Percentiles rank a stretch among this genome's conserved stretches.
Conservation (phyloP, 106 monocot species). For the Gastrodia elata region DNA sequence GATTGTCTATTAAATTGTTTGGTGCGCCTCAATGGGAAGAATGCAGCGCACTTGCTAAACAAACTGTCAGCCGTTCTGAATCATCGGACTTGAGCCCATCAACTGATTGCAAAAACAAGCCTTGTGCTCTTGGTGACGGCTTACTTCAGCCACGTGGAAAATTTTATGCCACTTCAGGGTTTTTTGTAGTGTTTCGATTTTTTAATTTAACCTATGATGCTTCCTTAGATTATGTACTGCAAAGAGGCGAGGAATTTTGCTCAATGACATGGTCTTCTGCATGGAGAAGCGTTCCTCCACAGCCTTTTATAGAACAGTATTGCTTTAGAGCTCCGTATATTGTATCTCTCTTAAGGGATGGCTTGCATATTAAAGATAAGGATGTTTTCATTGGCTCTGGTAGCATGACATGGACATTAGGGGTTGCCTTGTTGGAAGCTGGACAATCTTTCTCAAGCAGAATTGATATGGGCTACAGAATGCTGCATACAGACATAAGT, state of each 20-base stretch:
- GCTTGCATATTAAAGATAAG: slow-evolving; percentile 73
- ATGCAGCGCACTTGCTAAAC: slow-evolving; percentile 75
- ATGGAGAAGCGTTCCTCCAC: slow-evolving; percentile 74
- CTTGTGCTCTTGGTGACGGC: slow-evolving; percentile 63
- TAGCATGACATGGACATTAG: slow-evolving; percentile 94
- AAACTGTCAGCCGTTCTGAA: slow-evolving; percentile 70
- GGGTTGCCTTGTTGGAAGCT: slow-evolving; percentile 80
- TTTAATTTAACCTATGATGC: slow-evolving; percentile 78
- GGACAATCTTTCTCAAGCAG: slow-evolving; percentile 53
- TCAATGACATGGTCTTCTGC: slow-evolving; percentile 71
- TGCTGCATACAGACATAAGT: slow-evolving; percentile 30
- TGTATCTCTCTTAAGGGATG: slow-evolving; percentile 72
- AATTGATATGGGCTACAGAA: slow-evolving; percentile 39
- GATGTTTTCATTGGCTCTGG: slow-evolving; percentile 81
- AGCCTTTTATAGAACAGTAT: slow-evolving; percentile 95
- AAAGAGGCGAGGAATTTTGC: slow-evolving; percentile 69
- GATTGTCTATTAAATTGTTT: slow-evolving; percentile 40
- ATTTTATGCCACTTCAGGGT: slow-evolving; percentile 94
- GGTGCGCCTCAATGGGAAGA: slow-evolving; percentile 78
- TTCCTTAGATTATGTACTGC: slow-evolving; percentile 50
- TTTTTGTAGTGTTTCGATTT: slow-evolving; percentile 90
- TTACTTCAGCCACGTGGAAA: slow-evolving; percentile 58
- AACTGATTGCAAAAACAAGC: slow-evolving; percentile 62
- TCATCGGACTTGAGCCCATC: slow-evolving; percentile 51
- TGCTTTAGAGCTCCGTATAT: slow-evolving; percentile 95